Evolutionary conservation across 148 eudicot genomes (phyloP), one percentile per base, ranked within the genome.

Genomic region (Hydrangea macrophylla): DNA sequence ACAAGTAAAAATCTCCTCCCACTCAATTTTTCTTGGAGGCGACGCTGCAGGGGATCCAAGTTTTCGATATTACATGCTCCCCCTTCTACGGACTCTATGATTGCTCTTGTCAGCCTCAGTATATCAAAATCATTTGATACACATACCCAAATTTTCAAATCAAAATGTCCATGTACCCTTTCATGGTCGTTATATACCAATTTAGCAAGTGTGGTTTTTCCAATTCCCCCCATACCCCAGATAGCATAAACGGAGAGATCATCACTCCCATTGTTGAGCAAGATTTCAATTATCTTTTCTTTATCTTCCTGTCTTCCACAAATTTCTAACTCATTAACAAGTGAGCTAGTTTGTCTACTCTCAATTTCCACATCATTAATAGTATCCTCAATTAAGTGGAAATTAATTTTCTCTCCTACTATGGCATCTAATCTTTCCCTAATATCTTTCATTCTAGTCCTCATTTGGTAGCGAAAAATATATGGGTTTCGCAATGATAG

Each of bases 201-300:
- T 25, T 69, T 64, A 26, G 74, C 73, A 23, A 75, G 59, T 7
- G 78, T 75, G 0, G 78, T 69, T 26, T 69, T 68, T 18, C 78
- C 78, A 1, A 75, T 61, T 20, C 78, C 78, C 6, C 74, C 78
- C 13, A 75, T 63, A 9, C 73, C 78, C 6, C 64, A 64, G 6
- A 75, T 69, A 4, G 69, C 26, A 17, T 69, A 26, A 3, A 64
- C 70, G 0, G 60, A 58, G 32, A 75, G 58, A 35, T 32, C 22
- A 7, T 7, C 2, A 40, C 11, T 42, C 15, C 18, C 50, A 42
- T 42, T 4, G 8, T 42, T 12, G 13, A 42, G 11, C 17, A 42
- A 42, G 0, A 12, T 11, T 0, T 42, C 17, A 2, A 66, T 50
- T 27, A 65, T 30, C 13, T 6, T 5, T 18, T 65, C 32, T 15